phyloP scores from a whole-genome alignment of 2,329 filamentous ascomycete genomes.

The Epichloe elymi region DNA sequence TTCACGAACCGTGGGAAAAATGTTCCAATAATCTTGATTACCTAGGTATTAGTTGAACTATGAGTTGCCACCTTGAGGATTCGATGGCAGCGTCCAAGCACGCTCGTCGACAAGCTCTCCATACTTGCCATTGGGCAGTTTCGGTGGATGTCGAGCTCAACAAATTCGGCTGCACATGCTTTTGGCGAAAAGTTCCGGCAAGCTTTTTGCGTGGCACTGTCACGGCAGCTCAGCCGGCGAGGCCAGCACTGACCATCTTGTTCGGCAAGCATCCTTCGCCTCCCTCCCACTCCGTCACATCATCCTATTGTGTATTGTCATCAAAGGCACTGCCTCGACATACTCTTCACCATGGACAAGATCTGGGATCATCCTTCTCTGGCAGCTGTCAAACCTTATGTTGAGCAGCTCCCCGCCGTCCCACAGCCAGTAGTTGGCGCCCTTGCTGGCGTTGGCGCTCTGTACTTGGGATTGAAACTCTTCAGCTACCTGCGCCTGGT shows the following conservation, averaged over 20 bases:
- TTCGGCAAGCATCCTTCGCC: not conserved
- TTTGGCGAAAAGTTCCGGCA: not conserved
- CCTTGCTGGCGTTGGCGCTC: constrained; percentile 42
- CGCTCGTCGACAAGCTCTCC: not conserved
- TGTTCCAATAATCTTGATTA: too few relatives aligned
- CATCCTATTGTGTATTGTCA: not conserved
- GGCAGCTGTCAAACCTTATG: constrained; percentile 5
- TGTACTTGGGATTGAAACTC: constrained; percentile 43
- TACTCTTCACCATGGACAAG: constrained; percentile 14
- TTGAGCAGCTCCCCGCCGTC: constrained; percentile 17
- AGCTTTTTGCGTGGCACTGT: not conserved
- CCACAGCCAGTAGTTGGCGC: constrained; percentile 33
- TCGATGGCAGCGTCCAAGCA: too few relatives aligned
- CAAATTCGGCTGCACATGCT: constrained; percentile 3
- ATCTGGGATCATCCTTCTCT: constrained; percentile 7
- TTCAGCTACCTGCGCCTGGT: constrained; percentile 48
- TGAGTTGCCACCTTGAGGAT: too few relatives aligned
- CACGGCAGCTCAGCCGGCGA: too few relatives aligned
- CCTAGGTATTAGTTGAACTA: too few relatives aligned
- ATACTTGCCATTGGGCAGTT: not conserved
- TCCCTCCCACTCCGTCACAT: not conserved
- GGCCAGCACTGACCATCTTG: too few relatives aligned
- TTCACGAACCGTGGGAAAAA: too few relatives aligned
- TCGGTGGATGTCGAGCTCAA: constrained; percentile 3
- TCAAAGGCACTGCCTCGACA: not conserved